Evolutionary conservation across 2,329 filamentous ascomycete genomes (phyloP).

Genomic region (Penicillium brevicompactum): DNA sequence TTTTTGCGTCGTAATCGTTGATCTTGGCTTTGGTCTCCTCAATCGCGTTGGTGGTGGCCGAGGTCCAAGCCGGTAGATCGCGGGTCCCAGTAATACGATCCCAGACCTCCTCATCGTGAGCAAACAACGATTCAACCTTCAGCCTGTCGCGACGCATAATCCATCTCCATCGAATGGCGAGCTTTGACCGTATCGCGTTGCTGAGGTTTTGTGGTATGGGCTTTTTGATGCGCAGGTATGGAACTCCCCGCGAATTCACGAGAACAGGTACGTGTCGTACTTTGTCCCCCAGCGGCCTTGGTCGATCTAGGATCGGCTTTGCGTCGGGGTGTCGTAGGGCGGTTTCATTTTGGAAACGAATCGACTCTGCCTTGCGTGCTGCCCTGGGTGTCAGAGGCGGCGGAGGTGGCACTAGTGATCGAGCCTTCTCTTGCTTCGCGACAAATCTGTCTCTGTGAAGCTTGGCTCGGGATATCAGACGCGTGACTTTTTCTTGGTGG

Average conservation of each 20-base stretch:
- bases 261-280: slow-evolving; percentile 43
- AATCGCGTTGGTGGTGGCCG: slow-evolving; percentile 21
- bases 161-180: slow-evolving; percentile 36
- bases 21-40: slow-evolving; percentile 28
- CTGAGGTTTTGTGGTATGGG: slow-evolving; percentile 46
- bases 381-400: slow-evolving; percentile 26
- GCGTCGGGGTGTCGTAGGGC: slow-evolving; percentile 36
- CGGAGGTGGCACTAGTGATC: slow-evolving; percentile 13
- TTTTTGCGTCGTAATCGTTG: slow-evolving; percentile 28
- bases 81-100: slow-evolving; percentile 34
- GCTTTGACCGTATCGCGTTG: slow-evolving; percentile 38
- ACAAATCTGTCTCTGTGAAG: slow-evolving; percentile 23
- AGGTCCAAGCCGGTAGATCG: slow-evolving; percentile 28
- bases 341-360: slow-evolving; percentile 31
- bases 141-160: slow-evolving; percentile 37
- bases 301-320: slow-evolving; percentile 38
- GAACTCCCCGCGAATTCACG: slow-evolving; percentile 45
- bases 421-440: slow-evolving; percentile 21
- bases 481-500: slow-evolving; percentile 26
- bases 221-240: slow-evolving; percentile 48
- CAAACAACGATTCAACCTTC: slow-evolving; percentile 32
- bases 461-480: slow-evolving; percentile 30
- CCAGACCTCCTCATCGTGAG: slow-evolving; percentile 47
- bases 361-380: slow-evolving; percentile 27
- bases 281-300: slow-evolving; percentile 36